These are phyloP conservation scores for Sporothrix curviconia DNA, from an alignment of 2,329 filamentous ascomycete genomes.

Conservation along the genomic window DNA sequence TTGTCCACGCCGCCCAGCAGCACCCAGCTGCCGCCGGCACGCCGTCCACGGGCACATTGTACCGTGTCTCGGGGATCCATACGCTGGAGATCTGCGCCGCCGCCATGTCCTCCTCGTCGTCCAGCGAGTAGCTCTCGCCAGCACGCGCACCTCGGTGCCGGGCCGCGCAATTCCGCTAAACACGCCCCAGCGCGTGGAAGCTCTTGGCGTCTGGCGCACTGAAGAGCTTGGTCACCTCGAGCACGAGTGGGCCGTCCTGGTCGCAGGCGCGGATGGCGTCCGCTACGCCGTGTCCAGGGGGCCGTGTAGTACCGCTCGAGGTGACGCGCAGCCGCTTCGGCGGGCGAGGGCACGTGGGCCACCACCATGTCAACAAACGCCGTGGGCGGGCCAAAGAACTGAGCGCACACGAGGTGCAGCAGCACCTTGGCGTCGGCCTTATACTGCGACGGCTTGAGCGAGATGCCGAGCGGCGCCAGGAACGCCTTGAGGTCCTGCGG, in stretches of 20 bases:
- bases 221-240: constrained; percentile 90
- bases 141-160: constrained; percentile 76
- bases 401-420: constrained; percentile 81
- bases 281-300: constrained; percentile 74
- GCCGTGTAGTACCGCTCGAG: constrained; percentile 84
- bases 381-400: constrained; percentile 85
- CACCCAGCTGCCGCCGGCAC: constrained; percentile 93
- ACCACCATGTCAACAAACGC: constrained; percentile 96
- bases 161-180: constrained; percentile 85
- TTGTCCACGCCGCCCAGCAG: constrained; percentile 92
- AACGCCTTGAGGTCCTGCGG: constrained; percentile 77
- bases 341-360: constrained; percentile 79
- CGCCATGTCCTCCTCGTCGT: constrained; percentile 97
- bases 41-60: constrained; percentile 85
- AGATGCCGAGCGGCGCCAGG: constrained; percentile 71
- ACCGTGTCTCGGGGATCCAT: constrained; percentile 85
- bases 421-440: constrained; percentile 84
- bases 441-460: constrained; percentile 85
- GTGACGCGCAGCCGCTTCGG: constrained; percentile 67
- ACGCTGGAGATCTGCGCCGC: constrained; percentile 76
- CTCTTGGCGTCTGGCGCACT: constrained; percentile 83
- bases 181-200: constrained; percentile 88
- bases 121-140: constrained; percentile 91
- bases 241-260: constrained; percentile 82
- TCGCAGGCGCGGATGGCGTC: constrained; percentile 75